Evolutionary conservation across 768 basidiomycete genomes (phyloP).

Genomic region (Pulveroboletus sp.): DNA sequence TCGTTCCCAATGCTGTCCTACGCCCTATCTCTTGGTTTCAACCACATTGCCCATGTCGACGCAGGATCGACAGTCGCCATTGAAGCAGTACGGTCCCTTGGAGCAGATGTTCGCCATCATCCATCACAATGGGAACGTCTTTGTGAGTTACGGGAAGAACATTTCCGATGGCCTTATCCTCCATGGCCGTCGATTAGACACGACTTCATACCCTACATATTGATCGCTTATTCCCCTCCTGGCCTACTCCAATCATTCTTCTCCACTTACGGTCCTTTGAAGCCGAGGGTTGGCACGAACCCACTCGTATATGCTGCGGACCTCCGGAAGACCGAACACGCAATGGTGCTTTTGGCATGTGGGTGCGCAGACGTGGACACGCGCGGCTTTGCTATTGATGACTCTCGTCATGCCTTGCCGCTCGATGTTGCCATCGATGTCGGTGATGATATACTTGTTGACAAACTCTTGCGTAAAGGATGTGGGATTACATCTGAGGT

Average conservation of each 20-base stretch:
- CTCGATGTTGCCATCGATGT: slow-evolving; percentile 1
- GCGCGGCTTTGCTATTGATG: background rate
- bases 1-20: background rate
- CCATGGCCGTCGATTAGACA: slow-evolving; percentile 3
- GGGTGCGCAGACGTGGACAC: background rate
- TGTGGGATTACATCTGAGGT: background rate
- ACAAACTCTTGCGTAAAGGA: background rate
- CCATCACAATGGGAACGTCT: slow-evolving; percentile 3
- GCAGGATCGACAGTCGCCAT: background rate
- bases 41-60: slow-evolving; percentile 1
- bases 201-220: background rate
- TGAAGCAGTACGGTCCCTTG: background rate
- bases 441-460: background rate
- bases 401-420: background rate
- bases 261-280: background rate
- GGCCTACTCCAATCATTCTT: background rate
- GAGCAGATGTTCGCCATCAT: background rate
- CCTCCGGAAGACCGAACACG: slow-evolving; percentile 3
- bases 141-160: background rate
- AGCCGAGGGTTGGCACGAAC: slow-evolving; percentile 3
- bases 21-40: background rate
- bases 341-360: background rate
- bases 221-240: slow-evolving; percentile 1
- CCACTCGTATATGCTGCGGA: slow-evolving; percentile 10
- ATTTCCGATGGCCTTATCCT: background rate